Base-by-base conservation (phyloP, 371 early-diverging fungal species). In the Blakeslea trispora region DNA sequence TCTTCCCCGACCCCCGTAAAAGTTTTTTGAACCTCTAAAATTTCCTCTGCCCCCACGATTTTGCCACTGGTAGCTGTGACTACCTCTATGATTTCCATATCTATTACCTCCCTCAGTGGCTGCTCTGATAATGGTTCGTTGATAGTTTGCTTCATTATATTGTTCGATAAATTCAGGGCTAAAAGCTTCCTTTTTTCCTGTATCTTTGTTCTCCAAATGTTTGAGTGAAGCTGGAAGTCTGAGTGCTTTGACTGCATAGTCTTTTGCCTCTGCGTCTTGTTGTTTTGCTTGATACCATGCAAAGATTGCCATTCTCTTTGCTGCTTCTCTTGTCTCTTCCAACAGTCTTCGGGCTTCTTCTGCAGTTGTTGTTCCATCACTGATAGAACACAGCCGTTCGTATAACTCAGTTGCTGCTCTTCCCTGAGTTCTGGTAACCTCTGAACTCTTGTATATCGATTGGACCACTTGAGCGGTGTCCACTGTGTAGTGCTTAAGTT, bases 71-170 rank as follows among this genome's bases (percentile, higher is more conserved):
- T 24, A 42, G 34, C 14, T 44, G 34, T 32, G 28, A 17, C 40
- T n/a, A 39, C 5, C 24, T 39, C 40, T 8, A 4, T 4, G 24
- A 32, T 42, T 52, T 21, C 7, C 0, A 15, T 28, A 22, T 49
- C 50, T 23, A 43, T 44, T 41, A 56, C 50, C 43, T 42, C 43
- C 10, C 32, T 44, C 50, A 43, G 14, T 14, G 9, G 50, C 0
- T 8, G 0, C 31, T 32, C 1, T 41, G 31, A 24, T 42, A 15
- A 18, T 40, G 2, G 56, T 44, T 49, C 34, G 34, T n/a, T 49
- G 56, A 19, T 49, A 56, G 18, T 49, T 56, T 2, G 56, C 49
- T 43, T 49, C 56, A n/a, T 57, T 42, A 40, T 50, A 45, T n/a
- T 0, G 8, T 2, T 23, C 42, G 19, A 53, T 15, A 53, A 59